Evolutionary conservation across 805 yeast species (phyloP), one percentile per base, ranked within the genome.

Genomic region (Candida broadrunensis): DNA sequence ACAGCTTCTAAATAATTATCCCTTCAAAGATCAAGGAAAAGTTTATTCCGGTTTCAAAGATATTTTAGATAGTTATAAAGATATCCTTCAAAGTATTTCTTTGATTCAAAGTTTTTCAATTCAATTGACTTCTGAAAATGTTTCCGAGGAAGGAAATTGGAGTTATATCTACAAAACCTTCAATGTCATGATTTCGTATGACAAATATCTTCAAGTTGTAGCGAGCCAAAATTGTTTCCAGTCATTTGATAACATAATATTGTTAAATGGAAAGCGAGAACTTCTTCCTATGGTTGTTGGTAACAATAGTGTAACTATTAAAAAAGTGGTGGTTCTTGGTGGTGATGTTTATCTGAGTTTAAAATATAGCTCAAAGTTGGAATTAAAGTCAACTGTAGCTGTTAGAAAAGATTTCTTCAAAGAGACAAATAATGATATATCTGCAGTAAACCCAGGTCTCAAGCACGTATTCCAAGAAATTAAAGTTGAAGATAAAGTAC

Each of bases 401-500:
- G 38, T 24, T 13, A 26, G 33, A 15, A n/a, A 13, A 12, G 26
- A 17, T 5, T 26, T 26, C 17, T 11, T 13, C 5, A 12, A 13
- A 11, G 18, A n/a, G n/a, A 17, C 4, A 7, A n/a, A 9, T 6
- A 21, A 9, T 21, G 24, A 6, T 6, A 7, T 21, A 9, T 7
- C 9, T 6, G 9, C 9, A 7, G 26, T 37, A 21, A 69, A 69
- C 40, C 55, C 73, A 3, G 78, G 78, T 0, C 59, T 73, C 36
- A 38, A 36, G 19, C 39, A 55, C 32, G 45, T 45, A 12, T 45
- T 12, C n/a, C 53, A 45, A 30, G 17, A 37, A 18, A 39, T 50
- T 13, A 36, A 35, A 7, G 40, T 37, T 4, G 35, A 35, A 4
- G 38, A 35, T 31, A 35, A 39, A 20, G 34, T 49, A 3, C 43